Evolutionary conservation across 495 filamentous ascomycete genomes (phyloP), one percentile per base, ranked within the genome.

Genomic region (Chaetomidium leptoderma): DNA sequence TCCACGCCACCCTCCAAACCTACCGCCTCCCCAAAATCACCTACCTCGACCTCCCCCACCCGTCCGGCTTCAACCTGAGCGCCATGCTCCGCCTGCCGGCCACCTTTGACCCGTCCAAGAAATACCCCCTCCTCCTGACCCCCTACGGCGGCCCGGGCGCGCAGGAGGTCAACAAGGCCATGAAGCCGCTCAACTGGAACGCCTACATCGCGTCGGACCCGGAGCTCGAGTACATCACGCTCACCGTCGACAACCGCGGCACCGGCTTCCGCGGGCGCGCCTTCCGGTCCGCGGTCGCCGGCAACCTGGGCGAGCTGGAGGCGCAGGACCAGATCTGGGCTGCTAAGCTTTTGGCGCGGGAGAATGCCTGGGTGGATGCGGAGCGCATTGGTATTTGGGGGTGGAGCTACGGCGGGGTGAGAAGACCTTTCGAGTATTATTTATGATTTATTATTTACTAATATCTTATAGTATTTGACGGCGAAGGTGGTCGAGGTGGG

Each of bases 401-500:
- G 0, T 84, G 79, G 81, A 77, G 72, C 13, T 85, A 75, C 52
- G 83, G 83, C 5, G 83, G 83, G n/a, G n/a, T n/a, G n/a, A n/a
- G n/a, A n/a, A n/a, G n/a, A n/a, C n/a, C n/a, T n/a, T n/a, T n/a
- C n/a, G n/a, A n/a, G n/a, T n/a, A n/a, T n/a, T n/a, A n/a, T n/a
- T n/a, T n/a, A n/a, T n/a, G n/a, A n/a, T n/a, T n/a, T n/a, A n/a
- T n/a, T n/a, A n/a, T n/a, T n/a, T n/a, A n/a, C n/a, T n/a, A n/a
- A n/a, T n/a, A n/a, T n/a, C n/a, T n/a, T n/a, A n/a, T n/a, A n/a
- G 2, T 86, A 83, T 63, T 65, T 85, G 7, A 72, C 80, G 0
- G 62, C 74, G 16, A 85, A 84, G 63, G 79, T 82, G 0, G 64
- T 84, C 8, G 82, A 85, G 58, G 65, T 71, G 0, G 69, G 76